phyloP scores from a whole-genome alignment of 192 early-diverging fungal species.

The Phlyctochytrium arcticum region DNA sequence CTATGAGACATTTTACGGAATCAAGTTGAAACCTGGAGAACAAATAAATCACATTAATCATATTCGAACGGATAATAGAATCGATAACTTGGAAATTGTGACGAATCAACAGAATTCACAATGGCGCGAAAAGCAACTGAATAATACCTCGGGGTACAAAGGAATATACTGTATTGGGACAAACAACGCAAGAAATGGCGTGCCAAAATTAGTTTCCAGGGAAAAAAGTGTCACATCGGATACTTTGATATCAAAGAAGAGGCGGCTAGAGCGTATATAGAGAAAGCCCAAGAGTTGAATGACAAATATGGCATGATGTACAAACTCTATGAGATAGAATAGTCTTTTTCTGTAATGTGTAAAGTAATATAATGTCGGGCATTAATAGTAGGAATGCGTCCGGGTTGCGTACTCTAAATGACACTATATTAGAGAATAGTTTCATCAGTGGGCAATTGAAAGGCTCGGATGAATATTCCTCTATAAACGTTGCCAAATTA shows the following conservation, averaged over 20 bases:
- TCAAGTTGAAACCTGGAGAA: not conserved
- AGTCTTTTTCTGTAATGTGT: too few relatives aligned
- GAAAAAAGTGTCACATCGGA: not conserved
- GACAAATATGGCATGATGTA: not conserved
- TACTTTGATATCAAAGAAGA: not conserved
- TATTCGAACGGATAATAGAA: not conserved
- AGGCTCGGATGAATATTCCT: too few relatives aligned
- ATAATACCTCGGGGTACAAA: not conserved
- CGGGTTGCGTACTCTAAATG: too few relatives aligned
- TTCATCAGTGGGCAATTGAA: too few relatives aligned
- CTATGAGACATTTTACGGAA: not conserved
- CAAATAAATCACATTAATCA: not conserved
- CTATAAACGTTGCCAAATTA: too few relatives aligned
- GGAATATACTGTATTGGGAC: not conserved
- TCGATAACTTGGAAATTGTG: conserved; percentile 1
- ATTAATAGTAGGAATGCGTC: too few relatives aligned
- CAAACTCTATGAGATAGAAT: not conserved
- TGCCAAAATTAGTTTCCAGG: not conserved
- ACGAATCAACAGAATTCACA: not conserved
- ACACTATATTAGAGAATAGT: too few relatives aligned
- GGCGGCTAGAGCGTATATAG: not conserved
- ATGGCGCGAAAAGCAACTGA: not conserved
- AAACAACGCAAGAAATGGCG: not conserved
- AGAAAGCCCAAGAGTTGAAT: not conserved
- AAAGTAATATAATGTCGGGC: too few relatives aligned